These are phyloP conservation scores for Fraxinus floribunda DNA, from an alignment of 305 asterid species.

Conservation along the genomic window DNA sequence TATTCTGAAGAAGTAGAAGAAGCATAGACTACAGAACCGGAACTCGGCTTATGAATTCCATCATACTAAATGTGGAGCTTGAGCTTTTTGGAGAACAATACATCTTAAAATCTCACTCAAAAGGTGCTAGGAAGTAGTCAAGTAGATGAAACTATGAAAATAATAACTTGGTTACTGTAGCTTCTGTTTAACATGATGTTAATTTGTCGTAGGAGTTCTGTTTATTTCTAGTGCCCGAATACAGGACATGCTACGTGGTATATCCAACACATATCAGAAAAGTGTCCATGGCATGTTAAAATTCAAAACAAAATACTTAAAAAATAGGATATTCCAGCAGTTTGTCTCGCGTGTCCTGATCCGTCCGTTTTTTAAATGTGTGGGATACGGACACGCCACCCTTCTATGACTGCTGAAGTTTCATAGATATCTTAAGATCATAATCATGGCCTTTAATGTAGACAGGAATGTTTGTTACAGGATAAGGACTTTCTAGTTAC, in stretches of 20 bases:
- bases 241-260: not conserved
- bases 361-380: not conserved
- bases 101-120: not conserved
- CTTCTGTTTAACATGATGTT: not conserved
- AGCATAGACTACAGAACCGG: not conserved
- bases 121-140: not conserved
- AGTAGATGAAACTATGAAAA: not conserved
- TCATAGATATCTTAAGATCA: not conserved
- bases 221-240: not conserved
- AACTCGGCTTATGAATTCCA: not conserved
- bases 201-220: not conserved
- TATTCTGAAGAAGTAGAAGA: not conserved
- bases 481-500: not conserved
- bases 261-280: not conserved
- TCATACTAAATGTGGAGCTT: not conserved
- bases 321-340: not conserved
- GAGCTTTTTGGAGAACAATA: not conserved
- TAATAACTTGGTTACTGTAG: not conserved
- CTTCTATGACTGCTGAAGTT: not conserved
- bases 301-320: not conserved
- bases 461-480: not conserved
- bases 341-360: not conserved
- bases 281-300: not conserved
- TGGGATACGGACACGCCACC: not conserved
- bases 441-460: not conserved